Percentiles rank a stretch among this genome's conserved stretches.
Evolutionary conservation across 495 filamentous ascomycete genomes (phyloP).

Genomic region (Hypoxylon lenormandii): DNA sequence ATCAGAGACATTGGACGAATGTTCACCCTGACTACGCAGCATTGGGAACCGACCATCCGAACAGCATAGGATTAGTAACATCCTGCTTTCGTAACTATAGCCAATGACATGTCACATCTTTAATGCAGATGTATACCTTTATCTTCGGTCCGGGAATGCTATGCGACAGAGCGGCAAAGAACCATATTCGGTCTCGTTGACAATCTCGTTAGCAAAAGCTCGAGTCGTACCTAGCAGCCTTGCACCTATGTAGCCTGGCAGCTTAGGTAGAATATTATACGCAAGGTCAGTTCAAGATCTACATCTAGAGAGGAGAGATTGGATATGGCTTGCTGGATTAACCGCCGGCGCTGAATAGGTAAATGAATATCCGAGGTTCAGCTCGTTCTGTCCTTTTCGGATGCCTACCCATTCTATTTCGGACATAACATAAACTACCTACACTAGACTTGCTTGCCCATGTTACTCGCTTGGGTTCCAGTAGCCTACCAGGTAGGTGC

Average conservation of each 20-base stretch:
- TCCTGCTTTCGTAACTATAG: constrained; percentile 15
- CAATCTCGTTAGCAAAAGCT: no score
- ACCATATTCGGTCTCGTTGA: neutral
- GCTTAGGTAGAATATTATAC: neutral
- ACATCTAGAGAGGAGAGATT: neutral
- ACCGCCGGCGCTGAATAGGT: no score
- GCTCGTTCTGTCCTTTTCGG: constrained; percentile 16
- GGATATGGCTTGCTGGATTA: neutral
- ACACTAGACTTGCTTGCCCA: neutral
- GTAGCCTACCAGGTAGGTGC: neutral
- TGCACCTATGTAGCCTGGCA: no score
- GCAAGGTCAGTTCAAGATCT: constrained; percentile 4
- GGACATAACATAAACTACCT: constrained; percentile 25
- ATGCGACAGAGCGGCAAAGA: constrained; percentile 10
- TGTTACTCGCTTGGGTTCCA: constrained; percentile 10
- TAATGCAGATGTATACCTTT: constrained; percentile 25
- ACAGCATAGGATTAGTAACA: constrained; percentile 35
- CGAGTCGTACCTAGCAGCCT: no score
- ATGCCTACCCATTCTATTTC: constrained; percentile 5
- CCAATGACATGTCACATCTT: constrained; percentile 25
- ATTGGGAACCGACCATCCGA: constrained; percentile 22
- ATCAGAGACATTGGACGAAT: constrained; percentile 25
- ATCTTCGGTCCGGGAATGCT: constrained; percentile 38
- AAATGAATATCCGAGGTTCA: constrained; percentile 4
- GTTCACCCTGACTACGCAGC: constrained; percentile 4